phyloP scores from a whole-genome alignment of 2,329 filamentous ascomycete species.

The Rachicladosporium sp. region DNA sequence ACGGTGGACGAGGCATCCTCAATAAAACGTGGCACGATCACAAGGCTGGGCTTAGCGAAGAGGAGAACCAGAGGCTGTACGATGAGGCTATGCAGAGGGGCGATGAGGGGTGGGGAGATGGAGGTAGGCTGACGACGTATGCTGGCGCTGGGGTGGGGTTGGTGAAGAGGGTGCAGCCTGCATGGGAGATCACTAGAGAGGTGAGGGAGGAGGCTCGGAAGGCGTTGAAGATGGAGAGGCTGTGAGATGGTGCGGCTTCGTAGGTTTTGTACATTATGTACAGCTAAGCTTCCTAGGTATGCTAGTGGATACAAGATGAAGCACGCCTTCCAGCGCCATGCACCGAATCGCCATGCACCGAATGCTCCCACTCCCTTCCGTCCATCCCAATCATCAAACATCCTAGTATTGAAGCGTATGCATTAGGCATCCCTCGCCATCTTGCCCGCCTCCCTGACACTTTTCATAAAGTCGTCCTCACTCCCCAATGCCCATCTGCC shows the following conservation, averaged over 20 bases:
- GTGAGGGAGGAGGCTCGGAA: slow-evolving; percentile 12
- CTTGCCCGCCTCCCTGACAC: slow-evolving; percentile 26
- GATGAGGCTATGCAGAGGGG: slow-evolving; percentile 37
- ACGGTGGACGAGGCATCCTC: slow-evolving; percentile 46
- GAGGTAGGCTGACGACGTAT: slow-evolving; percentile 48
- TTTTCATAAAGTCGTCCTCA: slow-evolving; percentile 30
- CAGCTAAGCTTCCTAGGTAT: no score
- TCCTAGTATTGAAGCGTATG: no score
- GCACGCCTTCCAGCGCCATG: no score
- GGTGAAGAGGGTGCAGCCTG: slow-evolving; percentile 37
- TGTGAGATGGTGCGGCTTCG: neutral
- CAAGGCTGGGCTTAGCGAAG: slow-evolving; percentile 26
- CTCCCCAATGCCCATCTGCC: slow-evolving; percentile 20
- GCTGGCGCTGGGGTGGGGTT: slow-evolving; percentile 51
- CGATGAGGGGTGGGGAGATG: slow-evolving; percentile 40
- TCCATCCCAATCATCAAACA: no score
- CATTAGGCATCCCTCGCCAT: slow-evolving; percentile 6
- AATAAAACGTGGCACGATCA: slow-evolving; percentile 41
- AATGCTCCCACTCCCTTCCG: no score
- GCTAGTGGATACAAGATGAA: no score
- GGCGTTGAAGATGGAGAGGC: neutral
- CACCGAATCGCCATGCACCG: no score
- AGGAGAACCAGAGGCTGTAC: slow-evolving; percentile 34
- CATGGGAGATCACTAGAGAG: slow-evolving; percentile 41
- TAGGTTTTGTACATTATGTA: no score